phyloP scores from a whole-genome alignment of 1,284 basidiomycete species.

The Austroboletus rostrupii region DNA sequence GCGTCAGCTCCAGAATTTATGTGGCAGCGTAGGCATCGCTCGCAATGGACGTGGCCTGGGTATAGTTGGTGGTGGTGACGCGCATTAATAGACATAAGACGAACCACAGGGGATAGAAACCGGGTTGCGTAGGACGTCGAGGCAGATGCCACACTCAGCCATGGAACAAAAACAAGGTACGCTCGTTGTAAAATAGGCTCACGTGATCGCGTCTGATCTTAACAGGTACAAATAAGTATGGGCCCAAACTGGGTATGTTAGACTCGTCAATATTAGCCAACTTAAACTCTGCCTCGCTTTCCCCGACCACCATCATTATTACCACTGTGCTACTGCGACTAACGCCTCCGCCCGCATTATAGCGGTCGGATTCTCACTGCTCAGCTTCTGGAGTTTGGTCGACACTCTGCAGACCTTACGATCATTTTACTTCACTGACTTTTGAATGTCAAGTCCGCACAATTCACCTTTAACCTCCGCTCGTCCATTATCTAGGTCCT shows the following conservation, averaged over 20 bases:
- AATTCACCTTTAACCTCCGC: constrained; percentile 27
- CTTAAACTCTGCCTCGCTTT: neutral
- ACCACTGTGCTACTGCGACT: constrained; percentile 7
- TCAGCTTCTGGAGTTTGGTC: constrained; percentile 15
- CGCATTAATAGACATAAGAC: neutral
- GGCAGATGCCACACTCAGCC: constrained; percentile 59
- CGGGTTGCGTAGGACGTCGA: constrained; percentile 48
- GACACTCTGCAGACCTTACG: constrained; percentile 21
- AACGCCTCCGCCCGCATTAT: constrained; percentile 6
- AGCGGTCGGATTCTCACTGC: constrained; percentile 2
- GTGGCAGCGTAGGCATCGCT: constrained; percentile 47
- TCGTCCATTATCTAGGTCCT: constrained; percentile 50
- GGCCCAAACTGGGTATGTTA: neutral
- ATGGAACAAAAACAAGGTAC: constrained; percentile 21
- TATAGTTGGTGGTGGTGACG: constrained; percentile 3
- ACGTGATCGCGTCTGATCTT: constrained; percentile 27
- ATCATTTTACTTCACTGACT: constrained; percentile 20
- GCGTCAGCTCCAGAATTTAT: constrained; percentile 42
- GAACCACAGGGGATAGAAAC: constrained; percentile 61
- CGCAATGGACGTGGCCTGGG: constrained; percentile 61
- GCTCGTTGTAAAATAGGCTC: neutral
- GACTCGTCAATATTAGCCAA: constrained; percentile 3
- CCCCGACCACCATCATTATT: constrained; percentile 8
- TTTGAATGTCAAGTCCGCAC: constrained; percentile 35
- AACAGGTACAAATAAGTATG: constrained; percentile 25